phyloP scores from a whole-genome alignment of 2,329 filamentous ascomycete species.

The Aspergillus hortae region DNA sequence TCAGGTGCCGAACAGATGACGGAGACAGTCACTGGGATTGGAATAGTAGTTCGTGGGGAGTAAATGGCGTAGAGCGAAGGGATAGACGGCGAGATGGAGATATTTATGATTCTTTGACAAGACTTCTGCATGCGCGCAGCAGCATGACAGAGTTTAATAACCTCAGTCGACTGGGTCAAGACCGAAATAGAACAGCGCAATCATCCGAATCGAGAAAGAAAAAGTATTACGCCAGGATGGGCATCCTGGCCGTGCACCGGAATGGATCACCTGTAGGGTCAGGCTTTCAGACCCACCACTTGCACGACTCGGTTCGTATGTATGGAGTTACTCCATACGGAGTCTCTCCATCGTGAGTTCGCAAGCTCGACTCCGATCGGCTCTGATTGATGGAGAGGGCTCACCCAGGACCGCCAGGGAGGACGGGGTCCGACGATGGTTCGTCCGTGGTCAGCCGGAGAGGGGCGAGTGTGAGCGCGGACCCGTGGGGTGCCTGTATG shows the following conservation, averaged over 20 bases:
- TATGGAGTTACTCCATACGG: neutral
- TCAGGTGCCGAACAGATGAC: neutral
- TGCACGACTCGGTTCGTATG: neutral
- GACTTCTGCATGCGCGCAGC: neutral
- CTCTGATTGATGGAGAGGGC: constrained; percentile 9
- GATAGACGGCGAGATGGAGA: neutral
- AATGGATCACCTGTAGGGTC: constrained; percentile 1
- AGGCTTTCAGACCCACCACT: neutral
- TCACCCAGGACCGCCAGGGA: neutral
- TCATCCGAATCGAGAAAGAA: neutral
- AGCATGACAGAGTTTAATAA: neutral
- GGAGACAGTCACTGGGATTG: neutral
- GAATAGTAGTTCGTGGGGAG: neutral
- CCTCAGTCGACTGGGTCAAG: neutral
- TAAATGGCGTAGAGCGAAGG: neutral
- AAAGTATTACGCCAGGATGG: neutral
- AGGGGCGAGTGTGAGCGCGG: neutral
- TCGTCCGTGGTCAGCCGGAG: constrained; percentile 7
- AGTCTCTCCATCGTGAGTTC: neutral
- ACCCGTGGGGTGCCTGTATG: neutral
- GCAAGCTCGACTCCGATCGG: neutral
- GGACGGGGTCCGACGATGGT: constrained; percentile 9
- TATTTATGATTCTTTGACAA: neutral
- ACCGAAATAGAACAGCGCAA: constrained; percentile 1
- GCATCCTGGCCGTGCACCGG: neutral